Evolutionary conservation across 2,329 filamentous ascomycete species (phyloP), one percentile per base, ranked within the genome.

Genomic region (Diaporthe eres): DNA sequence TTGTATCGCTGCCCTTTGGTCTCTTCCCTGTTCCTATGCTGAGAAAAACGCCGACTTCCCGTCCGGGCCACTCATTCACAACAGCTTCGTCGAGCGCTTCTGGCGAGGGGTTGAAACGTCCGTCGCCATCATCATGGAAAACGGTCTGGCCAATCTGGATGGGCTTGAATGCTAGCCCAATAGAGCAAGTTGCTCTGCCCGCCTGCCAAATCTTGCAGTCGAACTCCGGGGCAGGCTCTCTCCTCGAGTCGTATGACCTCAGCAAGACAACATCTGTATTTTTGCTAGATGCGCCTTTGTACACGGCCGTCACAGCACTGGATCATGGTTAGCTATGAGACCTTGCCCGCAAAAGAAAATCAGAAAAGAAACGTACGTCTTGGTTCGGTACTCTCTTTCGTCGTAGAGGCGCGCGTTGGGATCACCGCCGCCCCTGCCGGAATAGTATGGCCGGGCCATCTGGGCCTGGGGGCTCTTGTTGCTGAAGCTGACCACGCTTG

Each of bases 181-280:
- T 97, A 0, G 97, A 95, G 72, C 91, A 95, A 1, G 97, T 99
- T n/a, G 97, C 97, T 76, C 97, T 92, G 15, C 97, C 97, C 6
- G 97, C 97, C 85, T 99, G 93, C 97, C 97, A 99, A 75, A 99
- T 97, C 61, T 93, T 98, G 85, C 96, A 98, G 81, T 98, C 94
- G 77, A 95, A 96, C 83, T 98, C 96, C 3, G 96, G 94, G 0
- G 95, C 91, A 0, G 96, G 94, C 83, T 98, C 97, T 83, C 94
- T 95, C 80, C 96, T 91, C 22, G 97, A 98, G 83, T 98, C 96
- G 85, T 99, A 99, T 2, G 96, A 98, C 78, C 97, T 93, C 74
- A 99, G 87, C 76, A 98, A 85, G 12, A 93, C 93, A 3, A 96
- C 90, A 2, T 91, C 88, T 9, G 91, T 90, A 34, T 70, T 53